These are phyloP conservation scores for Quaeritorhiza haematococci DNA, from an alignment of 371 early-diverging fungal species.

Conservation along the genomic window DNA sequence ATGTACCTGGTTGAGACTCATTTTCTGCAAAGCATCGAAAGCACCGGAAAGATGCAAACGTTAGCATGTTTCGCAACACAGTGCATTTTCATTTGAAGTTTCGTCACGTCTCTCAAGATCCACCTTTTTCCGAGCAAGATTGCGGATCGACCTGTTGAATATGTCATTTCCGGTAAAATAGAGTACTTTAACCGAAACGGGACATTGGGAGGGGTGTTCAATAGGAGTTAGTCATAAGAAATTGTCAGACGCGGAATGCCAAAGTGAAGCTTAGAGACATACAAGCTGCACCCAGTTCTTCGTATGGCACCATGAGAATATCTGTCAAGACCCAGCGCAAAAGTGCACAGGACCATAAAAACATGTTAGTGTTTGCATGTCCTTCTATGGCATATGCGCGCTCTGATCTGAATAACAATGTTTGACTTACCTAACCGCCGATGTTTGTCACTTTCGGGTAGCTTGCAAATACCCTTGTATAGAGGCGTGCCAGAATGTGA, in stretches of 20 bases:
- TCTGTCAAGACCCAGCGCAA: too few relatives aligned
- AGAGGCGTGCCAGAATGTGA: not conserved
- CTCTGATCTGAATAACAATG: slow-evolving; percentile 2
- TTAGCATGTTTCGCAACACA: too few relatives aligned
- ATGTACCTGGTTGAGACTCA: too few relatives aligned
- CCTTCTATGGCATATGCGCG: slow-evolving; percentile 13
- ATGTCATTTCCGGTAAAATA: slow-evolving; percentile 42
- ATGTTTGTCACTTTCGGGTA: not conserved
- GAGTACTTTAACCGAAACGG: slow-evolving; percentile 24
- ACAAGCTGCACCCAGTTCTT: slow-evolving; percentile 10
- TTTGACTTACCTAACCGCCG: slow-evolving; percentile 4
- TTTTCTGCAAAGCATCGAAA: too few relatives aligned
- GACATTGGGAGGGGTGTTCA: too few relatives aligned
- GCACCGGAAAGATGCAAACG: too few relatives aligned
- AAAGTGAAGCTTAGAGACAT: slow-evolving; percentile 3
- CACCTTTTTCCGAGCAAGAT: slow-evolving; percentile 24
- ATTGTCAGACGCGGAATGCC: slow-evolving; percentile 1
- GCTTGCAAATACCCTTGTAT: slow-evolving; percentile 17
- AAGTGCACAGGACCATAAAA: too few relatives aligned
- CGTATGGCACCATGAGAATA: slow-evolving; percentile 18
- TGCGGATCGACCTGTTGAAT: slow-evolving; percentile 39
- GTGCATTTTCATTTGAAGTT: too few relatives aligned
- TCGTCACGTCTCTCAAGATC: too few relatives aligned
- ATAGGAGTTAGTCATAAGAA: too few relatives aligned
- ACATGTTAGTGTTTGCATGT: too few relatives aligned